Base-by-base conservation (phyloP, 208 protist genomes). In the Wallacemonas sp. region DNA sequence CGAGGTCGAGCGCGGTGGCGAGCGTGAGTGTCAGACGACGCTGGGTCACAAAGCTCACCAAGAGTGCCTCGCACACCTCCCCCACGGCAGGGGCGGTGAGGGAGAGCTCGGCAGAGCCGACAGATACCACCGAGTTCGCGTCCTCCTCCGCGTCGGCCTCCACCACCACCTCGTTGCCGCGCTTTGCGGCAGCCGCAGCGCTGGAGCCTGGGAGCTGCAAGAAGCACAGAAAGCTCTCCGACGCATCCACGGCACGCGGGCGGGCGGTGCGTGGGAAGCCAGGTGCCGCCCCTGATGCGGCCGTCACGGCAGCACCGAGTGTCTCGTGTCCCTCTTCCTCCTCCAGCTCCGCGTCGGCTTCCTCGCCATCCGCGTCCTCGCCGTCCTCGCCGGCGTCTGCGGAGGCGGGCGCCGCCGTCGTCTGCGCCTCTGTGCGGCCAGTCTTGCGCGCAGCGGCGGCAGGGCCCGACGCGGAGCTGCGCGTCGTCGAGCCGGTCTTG, bases 11-110 rank as follows among this genome's bases (percentile, higher is more conserved):
- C 11, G 79, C 76, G 0, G 70, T 77, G 20, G 38, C 31, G 16
- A 90, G 39, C 12, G 42, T 41, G 39, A 79, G 75, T 31, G 25
- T n/a, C 7, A 57, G 46, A 12, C 73, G 76, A 16, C 76, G 76
- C 65, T 81, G 76, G 28, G 83, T 87, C 25, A 93, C 83, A 42
- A 95, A 95, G 64, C 87, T 93, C 8, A 93, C 80, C 38, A 95
- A 74, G 26, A 69, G 64, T 28, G 86, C 42, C n/a, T 72, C 62
- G 57, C 91, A 38, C 62, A 33, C 29, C 36, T 49, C 14, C n/a
- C n/a, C n/a, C n/a, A n/a, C n/a, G n/a, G n/a, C n/a, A n/a, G n/a
- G n/a, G n/a, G n/a, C n/a, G n/a, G n/a, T n/a, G n/a, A n/a, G n/a
- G 18, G 44, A 4, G 4, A 14, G 18, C 11, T 3, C 20, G 44